Base-by-base conservation (phyloP, 768 basidiomycete genomes). In the Russula sp. region DNA sequence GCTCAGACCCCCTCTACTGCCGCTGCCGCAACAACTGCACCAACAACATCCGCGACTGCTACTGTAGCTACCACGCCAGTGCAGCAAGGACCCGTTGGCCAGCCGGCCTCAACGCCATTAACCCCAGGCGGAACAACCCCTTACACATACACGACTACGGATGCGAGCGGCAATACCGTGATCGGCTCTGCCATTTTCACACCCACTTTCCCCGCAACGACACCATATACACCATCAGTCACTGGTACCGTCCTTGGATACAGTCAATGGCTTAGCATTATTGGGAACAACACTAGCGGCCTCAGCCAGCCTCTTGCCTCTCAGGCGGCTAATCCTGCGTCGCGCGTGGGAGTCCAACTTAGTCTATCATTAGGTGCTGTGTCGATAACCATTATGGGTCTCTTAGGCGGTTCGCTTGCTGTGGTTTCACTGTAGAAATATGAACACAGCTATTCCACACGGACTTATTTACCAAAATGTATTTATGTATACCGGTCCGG, bases 1-100 rank as follows among this genome's bases (percentile, higher is more conserved):
- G 69, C 67, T 34, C 20, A 72, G 22, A 66, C 71, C 22, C 48
- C 66, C 13, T n/a, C 64, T 20, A 53, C 70, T 5, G 57, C 75
- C 20, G 58, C 70, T 5, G 57, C 75, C 20, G 58, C 75, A 10
- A 8, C 70, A 28, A 68, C 75, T 18, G 66, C 74, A 2, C 65
- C 75, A 0, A 40, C 71, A 18, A 40, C 71, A 10, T 22, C 71
- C n/a, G 32, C 71, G 2, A 59, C 72, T 1, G 70, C 72, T 6
- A 62, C 65, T 7, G 28, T 62, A 7, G 13, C 59, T 11, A 20
- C 66, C 2, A 63, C 67, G 0, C 32, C 72, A 3, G 50, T 71
- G 3, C 34, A 68, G 16, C 69, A 79, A 67, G 84, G 84, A 0
- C 84, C 86, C 3, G 86, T 88, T 0, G 87, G 80, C 8, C 79